These are phyloP conservation scores for Teratosphaeria pseudoeucalypti DNA, from an alignment of 2,329 filamentous ascomycete genomes.

Conservation along the genomic window DNA sequence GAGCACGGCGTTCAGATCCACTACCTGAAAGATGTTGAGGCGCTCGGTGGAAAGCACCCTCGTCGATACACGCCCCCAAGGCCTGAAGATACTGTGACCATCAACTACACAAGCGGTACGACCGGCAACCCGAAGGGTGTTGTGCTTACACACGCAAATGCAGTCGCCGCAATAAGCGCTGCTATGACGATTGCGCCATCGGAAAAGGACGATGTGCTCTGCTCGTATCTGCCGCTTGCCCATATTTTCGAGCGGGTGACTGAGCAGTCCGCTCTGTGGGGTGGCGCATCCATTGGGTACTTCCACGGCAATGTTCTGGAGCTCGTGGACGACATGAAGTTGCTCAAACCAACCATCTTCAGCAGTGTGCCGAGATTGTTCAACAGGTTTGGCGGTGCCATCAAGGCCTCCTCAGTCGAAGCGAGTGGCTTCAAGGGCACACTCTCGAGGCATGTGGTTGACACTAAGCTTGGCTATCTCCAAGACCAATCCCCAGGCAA, in stretches of 20 bases:
- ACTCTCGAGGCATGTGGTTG: conserved; percentile 68
- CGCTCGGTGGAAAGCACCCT: conserved; percentile 60
- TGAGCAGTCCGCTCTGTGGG: conserved; percentile 64
- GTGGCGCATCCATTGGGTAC: conserved; percentile 70
- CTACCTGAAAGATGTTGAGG: conserved; percentile 71
- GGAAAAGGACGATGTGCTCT: conserved; percentile 51
- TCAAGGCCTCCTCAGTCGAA: conserved; percentile 69
- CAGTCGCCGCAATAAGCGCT: conserved; percentile 59
- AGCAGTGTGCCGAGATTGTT: conserved; percentile 84
- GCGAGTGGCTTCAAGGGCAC: conserved; percentile 70
- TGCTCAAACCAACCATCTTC: conserved; percentile 71
- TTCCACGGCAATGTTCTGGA: conserved; percentile 86
- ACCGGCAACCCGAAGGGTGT: conserved; percentile 78
- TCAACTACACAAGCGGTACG: conserved; percentile 84
- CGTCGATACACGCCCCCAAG: conserved; percentile 60
- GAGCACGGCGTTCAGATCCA: conserved; percentile 69
- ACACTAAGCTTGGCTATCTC: conserved; percentile 70
- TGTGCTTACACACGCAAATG: conserved; percentile 69
- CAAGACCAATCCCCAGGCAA: conserved; percentile 52
- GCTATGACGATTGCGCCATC: conserved; percentile 46
- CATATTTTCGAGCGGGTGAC: conserved; percentile 86
- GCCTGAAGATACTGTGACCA: conserved; percentile 70
- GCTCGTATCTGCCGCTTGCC: conserved; percentile 85
- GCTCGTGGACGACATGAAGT: conserved; percentile 82
- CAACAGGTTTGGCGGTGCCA: conserved; percentile 78